These are phyloP conservation scores for Heterobasidion annosum DNA, from an alignment of 1,284 basidiomycete species.

Conservation along the genomic window DNA sequence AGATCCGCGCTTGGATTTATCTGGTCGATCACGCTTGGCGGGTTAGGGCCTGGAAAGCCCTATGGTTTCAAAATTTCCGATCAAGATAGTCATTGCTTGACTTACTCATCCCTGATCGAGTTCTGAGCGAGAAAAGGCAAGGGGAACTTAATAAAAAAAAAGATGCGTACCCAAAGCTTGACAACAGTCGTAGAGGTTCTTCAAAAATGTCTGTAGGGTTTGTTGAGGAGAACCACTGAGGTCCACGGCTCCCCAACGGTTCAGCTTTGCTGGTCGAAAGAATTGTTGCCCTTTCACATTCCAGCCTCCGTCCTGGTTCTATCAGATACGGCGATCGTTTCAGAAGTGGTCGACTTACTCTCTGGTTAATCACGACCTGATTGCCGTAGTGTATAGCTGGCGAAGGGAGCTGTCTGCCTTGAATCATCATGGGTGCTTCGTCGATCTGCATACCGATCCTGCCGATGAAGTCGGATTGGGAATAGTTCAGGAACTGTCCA, in stretches of 20 bases:
- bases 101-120: background rate
- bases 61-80: background rate
- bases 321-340: background rate
- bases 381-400: slow-evolving; percentile 17
- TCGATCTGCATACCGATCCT: slow-evolving; percentile 22
- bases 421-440: slow-evolving; percentile 15
- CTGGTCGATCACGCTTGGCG: background rate
- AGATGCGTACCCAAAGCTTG: background rate
- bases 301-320: slow-evolving; percentile 19
- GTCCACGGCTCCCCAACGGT: slow-evolving; percentile 16
- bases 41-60: background rate
- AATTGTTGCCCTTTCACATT: slow-evolving; percentile 20
- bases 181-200: background rate
- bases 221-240: slow-evolving; percentile 5
- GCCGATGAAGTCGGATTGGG: slow-evolving; percentile 21
- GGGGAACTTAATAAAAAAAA: no score
- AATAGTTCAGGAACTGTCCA: slow-evolving; percentile 19
- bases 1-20: background rate
- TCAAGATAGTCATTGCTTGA: background rate
- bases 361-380: background rate
- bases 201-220: background rate
- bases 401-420: slow-evolving; percentile 18
- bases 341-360: slow-evolving; percentile 6
- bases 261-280: slow-evolving; percentile 7
- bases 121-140: background rate